phyloP scores from a whole-genome alignment of 495 filamentous ascomycete species.

The Podospora appendiculata region DNA sequence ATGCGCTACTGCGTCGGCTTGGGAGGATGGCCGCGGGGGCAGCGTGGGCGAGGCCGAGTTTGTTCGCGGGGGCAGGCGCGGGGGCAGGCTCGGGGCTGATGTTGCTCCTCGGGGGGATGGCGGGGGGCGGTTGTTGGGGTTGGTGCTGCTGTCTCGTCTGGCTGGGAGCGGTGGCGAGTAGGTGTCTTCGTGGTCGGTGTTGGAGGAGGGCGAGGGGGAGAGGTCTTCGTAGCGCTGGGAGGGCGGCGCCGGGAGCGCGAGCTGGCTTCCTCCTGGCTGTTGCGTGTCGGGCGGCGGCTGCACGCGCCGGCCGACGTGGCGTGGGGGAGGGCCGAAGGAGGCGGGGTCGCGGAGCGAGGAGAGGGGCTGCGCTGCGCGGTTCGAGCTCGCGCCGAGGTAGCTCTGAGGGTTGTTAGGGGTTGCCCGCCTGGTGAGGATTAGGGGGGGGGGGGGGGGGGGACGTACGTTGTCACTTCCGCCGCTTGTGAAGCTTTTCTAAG shows the following conservation, averaged over 20 bases:
- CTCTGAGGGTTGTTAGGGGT: background rate
- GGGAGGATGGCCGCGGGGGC: background rate
- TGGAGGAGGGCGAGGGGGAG: too few species aligned
- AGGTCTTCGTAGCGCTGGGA: too few species aligned
- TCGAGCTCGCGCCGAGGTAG: background rate
- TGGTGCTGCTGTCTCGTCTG: conserved; percentile 41
- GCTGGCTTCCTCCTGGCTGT: background rate
- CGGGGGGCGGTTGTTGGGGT: conserved; percentile 20
- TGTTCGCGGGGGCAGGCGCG: conserved; percentile 44
- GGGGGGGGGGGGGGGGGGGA: too few species aligned
- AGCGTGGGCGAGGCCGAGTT: conserved; percentile 42
- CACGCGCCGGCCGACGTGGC: conserved; percentile 23
- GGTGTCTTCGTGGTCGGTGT: conserved; percentile 60
- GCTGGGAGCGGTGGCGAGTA: conserved; percentile 66
- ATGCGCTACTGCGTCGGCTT: background rate
- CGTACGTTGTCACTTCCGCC: conserved; percentile 24
- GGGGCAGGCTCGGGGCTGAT: conserved; percentile 12
- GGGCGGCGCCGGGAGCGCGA: conserved; percentile 24
- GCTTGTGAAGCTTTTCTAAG: conserved; percentile 35
- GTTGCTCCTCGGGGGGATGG: background rate
- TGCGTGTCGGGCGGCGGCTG: background rate
- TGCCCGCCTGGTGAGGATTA: background rate
- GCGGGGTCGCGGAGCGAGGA: conserved; percentile 72
- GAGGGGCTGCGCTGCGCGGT: conserved; percentile 59
- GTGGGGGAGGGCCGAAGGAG: conserved; percentile 82